Conservation (phyloP, 257 asterid species). For the Solanum neorickii region DNA sequence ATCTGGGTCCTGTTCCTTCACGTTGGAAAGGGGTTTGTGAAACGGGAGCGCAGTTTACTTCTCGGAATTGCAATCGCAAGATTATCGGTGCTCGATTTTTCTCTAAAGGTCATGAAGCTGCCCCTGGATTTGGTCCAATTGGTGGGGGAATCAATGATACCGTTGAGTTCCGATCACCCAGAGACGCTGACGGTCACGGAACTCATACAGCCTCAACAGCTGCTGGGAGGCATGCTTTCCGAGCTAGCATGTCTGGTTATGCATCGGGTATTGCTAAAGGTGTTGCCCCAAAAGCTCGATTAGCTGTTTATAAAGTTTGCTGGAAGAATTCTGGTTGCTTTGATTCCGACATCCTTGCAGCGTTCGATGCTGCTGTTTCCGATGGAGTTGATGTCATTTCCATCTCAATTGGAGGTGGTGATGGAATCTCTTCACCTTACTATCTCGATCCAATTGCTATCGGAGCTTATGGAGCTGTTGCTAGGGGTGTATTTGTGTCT, state of each 20-base stretch:
- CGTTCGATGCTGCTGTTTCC: constrained; percentile 80
- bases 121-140: constrained; percentile 52
- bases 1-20: constrained; percentile 72
- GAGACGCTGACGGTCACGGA: constrained; percentile 98
- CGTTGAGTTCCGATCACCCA: constrained; percentile 60
- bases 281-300: constrained; percentile 90
- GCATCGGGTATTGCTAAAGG: constrained; percentile 94
- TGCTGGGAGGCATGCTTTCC: constrained; percentile 77
- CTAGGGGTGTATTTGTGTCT: constrained; percentile 88
- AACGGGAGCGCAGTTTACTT: constrained; percentile 37
- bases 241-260: constrained; percentile 83
- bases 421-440: constrained; percentile 82
- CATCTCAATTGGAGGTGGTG: constrained; percentile 91
- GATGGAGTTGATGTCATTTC: constrained; percentile 96
- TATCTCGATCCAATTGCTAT: constrained; percentile 97
- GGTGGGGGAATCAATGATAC: constrained; percentile 77
- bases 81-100: constrained; percentile 83
- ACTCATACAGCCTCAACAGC: constrained; percentile 98
- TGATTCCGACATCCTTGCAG: constrained; percentile 93
- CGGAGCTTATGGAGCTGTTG: constrained; percentile 90
- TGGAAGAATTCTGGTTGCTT: constrained; percentile 91
- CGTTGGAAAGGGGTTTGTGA: constrained; percentile 78
- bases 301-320: constrained; percentile 90
- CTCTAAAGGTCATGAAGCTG: constrained; percentile 79
- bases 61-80: constrained; percentile 54